These are phyloP conservation scores for Populus tomentosa DNA, from an alignment of 441 rosid species.

Conservation along the genomic window DNA sequence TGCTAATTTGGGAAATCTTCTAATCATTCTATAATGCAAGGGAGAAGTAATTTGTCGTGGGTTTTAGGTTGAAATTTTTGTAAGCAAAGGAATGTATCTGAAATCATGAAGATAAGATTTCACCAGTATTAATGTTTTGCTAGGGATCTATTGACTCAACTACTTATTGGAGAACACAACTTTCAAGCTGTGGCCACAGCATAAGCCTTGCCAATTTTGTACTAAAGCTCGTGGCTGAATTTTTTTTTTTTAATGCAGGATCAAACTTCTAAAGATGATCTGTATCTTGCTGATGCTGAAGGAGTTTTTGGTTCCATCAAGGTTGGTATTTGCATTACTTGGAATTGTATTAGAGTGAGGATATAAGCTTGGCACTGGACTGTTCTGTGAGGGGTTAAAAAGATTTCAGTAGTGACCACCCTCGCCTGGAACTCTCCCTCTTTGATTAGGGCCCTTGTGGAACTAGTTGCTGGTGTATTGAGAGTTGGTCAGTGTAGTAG, in stretches of 20 bases:
- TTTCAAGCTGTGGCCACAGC: background rate
- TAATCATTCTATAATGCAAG: background rate
- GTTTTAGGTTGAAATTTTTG: background rate
- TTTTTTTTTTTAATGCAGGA: slow-evolving; percentile 35
- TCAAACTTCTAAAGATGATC: slow-evolving; percentile 55
- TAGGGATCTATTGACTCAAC: background rate
- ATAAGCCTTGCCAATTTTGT: background rate
- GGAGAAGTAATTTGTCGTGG: background rate
- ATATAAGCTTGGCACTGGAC: background rate
- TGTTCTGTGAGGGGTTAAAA: background rate
- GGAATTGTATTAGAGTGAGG: slow-evolving; percentile 2
- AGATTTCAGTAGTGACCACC: background rate
- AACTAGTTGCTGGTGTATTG: slow-evolving; percentile 2
- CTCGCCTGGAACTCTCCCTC: background rate
- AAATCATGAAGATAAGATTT: background rate
- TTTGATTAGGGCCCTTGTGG: slow-evolving; percentile 9
- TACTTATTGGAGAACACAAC: background rate
- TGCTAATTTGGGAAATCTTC: background rate
- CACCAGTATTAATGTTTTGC: background rate
- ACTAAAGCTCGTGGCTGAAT: background rate
- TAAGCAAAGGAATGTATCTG: background rate
- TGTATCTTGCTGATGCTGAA: slow-evolving; percentile 70
- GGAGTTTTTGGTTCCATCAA: slow-evolving; percentile 73
- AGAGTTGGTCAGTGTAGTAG: slow-evolving; percentile 1
- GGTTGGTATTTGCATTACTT: slow-evolving; percentile 45